phyloP scores from a whole-genome alignment of 768 basidiomycete genomes.

The Lactarius psammicola region DNA sequence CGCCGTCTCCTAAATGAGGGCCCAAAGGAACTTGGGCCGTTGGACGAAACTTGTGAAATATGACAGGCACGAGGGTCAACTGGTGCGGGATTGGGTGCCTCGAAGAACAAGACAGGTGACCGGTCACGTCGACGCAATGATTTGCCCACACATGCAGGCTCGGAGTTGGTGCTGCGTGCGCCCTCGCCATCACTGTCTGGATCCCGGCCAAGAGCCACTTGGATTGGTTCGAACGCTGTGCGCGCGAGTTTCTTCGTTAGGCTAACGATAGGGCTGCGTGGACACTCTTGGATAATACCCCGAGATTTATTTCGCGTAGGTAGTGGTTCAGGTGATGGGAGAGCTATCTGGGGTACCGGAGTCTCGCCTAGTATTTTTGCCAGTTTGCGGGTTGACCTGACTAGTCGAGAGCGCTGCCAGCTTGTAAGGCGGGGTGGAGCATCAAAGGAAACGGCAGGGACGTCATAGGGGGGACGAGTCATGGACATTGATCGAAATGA shows the following conservation, averaged over 20 bases:
- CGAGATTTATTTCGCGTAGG: neutral
- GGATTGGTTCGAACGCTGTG: slow-evolving; percentile 2
- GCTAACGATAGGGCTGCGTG: neutral
- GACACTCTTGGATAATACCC: neutral
- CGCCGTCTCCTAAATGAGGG: slow-evolving; percentile 6
- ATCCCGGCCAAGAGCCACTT: slow-evolving; percentile 7
- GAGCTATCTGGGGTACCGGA: slow-evolving; percentile 13
- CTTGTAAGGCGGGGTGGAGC: neutral
- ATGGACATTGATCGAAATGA: slow-evolving; percentile 3
- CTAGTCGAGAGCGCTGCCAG: slow-evolving; percentile 20
- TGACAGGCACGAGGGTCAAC: neutral
- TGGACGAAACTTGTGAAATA: neutral
- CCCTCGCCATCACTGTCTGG: neutral
- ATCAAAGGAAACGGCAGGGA: too few relatives aligned
- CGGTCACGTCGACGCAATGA: too few relatives aligned
- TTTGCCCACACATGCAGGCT: neutral
- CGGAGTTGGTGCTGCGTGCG: neutral
- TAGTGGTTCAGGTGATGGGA: neutral
- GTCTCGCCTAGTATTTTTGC: slow-evolving; percentile 29
- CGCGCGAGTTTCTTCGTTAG: slow-evolving; percentile 18
- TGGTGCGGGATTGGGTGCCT: neutral
- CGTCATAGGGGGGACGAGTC: neutral
- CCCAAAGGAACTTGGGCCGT: neutral
- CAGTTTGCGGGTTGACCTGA: slow-evolving; percentile 26
- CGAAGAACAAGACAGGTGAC: slow-evolving; percentile 1